phyloP scores from a whole-genome alignment of 1,284 basidiomycete genomes.

The Puccinia hordei region DNA sequence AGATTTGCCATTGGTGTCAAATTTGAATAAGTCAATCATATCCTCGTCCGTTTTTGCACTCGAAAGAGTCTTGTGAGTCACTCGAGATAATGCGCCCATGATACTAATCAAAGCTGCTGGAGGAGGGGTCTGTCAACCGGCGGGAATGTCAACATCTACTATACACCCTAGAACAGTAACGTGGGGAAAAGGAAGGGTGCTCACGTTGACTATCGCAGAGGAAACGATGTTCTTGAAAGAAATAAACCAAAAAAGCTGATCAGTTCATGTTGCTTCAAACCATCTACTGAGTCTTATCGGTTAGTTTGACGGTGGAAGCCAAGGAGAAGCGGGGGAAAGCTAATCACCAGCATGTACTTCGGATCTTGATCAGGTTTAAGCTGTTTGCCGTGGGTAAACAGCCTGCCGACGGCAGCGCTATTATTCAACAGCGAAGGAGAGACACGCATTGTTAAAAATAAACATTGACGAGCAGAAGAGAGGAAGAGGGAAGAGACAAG shows the following conservation, averaged over 20 bases:
- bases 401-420: conserved; percentile 45
- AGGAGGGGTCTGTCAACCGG: conserved; percentile 39
- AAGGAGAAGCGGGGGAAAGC: not conserved
- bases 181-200: not conserved
- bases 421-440: not conserved
- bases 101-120: conserved; percentile 40
- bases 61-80: conserved; percentile 34
- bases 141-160: not conserved
- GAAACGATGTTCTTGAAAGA: conserved; percentile 40
- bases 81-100: conserved; percentile 39
- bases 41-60: conserved; percentile 34
- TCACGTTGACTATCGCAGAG: conserved; percentile 49
- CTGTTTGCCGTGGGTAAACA: conserved; percentile 22
- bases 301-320: not conserved
- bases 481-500: not conserved
- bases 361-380: conserved; percentile 36
- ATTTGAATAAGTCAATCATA: conserved; percentile 40
- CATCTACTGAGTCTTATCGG: not conserved
- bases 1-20: conserved; percentile 37
- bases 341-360: conserved; percentile 49
- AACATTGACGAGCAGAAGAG: not conserved
- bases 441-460: not conserved
- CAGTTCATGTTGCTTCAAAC: not conserved
- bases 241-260: conserved; percentile 13
- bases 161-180: not conserved